phyloP scores from a whole-genome alignment of 2,329 filamentous ascomycete genomes.

The Fusarium tjaetaba region DNA sequence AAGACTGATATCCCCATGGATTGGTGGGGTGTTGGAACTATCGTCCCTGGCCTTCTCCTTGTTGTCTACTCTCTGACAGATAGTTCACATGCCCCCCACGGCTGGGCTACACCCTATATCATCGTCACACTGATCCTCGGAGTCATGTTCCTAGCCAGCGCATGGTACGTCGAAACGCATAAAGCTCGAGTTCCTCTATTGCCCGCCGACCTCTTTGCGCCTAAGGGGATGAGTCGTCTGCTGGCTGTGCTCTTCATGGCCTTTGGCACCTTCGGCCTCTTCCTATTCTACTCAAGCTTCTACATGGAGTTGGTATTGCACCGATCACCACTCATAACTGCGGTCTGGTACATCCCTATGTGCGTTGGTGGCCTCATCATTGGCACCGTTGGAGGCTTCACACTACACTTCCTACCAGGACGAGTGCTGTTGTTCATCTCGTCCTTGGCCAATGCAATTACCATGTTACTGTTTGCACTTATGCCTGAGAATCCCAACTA shows the following conservation, averaged over 20 bases:
- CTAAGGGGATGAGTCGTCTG: conserved; percentile 68
- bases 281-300: conserved; percentile 70
- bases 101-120: conserved; percentile 74
- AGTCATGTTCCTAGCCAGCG: conserved; percentile 58
- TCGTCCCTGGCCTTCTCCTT: conserved; percentile 67
- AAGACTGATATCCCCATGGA: conserved; percentile 60
- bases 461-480: conserved; percentile 65
- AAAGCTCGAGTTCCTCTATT: conserved; percentile 69
- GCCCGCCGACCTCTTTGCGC: conserved; percentile 67
- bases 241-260: conserved; percentile 61
- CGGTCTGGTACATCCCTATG: conserved; percentile 69
- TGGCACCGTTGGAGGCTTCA: conserved; percentile 61
- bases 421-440: conserved; percentile 63
- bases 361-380: conserved; percentile 68
- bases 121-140: conserved; percentile 68
- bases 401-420: conserved; percentile 66
- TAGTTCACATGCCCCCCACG: conserved; percentile 67
- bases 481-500: conserved; percentile 63
- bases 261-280: conserved; percentile 68
- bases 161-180: conserved; percentile 72
- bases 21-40: conserved; percentile 65
- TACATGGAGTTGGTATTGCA: conserved; percentile 67
- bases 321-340: conserved; percentile 62
- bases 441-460: conserved; percentile 60
- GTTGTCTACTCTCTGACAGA: conserved; percentile 75